Base-by-base conservation (phyloP, 2,329 filamentous ascomycete genomes). In the Scytalidium sp. region DNA sequence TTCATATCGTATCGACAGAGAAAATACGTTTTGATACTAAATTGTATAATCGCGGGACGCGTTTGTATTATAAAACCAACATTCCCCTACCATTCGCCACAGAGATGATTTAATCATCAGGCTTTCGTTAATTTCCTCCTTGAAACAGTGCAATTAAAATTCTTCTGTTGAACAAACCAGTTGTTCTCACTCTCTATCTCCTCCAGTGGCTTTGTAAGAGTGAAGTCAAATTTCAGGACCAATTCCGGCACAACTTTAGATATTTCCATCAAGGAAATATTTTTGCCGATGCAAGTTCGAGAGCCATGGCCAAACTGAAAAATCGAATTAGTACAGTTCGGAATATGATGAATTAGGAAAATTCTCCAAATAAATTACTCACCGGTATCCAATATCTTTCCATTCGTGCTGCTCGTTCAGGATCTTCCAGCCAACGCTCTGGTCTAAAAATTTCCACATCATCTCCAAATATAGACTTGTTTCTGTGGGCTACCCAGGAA, bases 401-500 rank as follows among this genome's bases (percentile, higher is more conserved):
- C 47, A 49, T 49, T 42, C 49, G 29, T 17, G 19, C 46, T 6
- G 21, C 32, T 21, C 36, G 17, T 27, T 55, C 53, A 15, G 15
- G 21, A 19, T 65, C 60, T 4, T 55, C 53, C 1, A 73, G 43
- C 74, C 73, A 76, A 3, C 74, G 55, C 51, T 75, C 71, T 0
- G 74, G 74, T 1, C 61, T 56, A 54, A 74, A 76, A 1, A 58
- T 50, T 2, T 67, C 54, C 0, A 62, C 68, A 41, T 73, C 67
- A 1, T 62, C 50, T 1, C 68, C 70, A 21, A 64, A 73, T 6
- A 71, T 52, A 1, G 55, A 49, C 0, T 51, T 52, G 42, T 70
- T 65, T 1, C 55, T 54, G 41, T 72, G 67, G 3, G 63, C 56
- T 0, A 68, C 64, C 69, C 68, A 73, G 0, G 62, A 55, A 29